phyloP scores from a whole-genome alignment of 768 basidiomycete genomes.

The Lentinula sp. region DNA sequence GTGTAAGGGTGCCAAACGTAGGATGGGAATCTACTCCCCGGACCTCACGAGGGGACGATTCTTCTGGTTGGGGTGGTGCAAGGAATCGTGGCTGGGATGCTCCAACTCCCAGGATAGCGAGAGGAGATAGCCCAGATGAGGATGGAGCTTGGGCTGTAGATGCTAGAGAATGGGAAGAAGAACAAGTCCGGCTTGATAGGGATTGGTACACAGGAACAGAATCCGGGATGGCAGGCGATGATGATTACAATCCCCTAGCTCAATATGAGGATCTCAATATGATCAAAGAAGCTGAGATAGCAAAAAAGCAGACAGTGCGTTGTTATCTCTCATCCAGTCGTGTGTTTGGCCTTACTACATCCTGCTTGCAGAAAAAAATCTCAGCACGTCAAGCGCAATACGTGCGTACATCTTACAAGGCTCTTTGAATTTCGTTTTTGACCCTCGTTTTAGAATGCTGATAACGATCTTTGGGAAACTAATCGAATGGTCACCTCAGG shows the following conservation, averaged over 20 bases:
- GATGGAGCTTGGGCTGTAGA: conserved; percentile 63
- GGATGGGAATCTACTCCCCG: conserved; percentile 94
- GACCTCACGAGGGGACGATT: conserved; percentile 44
- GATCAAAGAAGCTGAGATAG: conserved; percentile 68
- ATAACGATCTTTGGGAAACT: conserved; percentile 98
- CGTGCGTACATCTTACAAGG: conserved; percentile 37
- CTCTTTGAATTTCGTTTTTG: conserved; percentile 3
- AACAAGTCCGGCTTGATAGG: conserved; percentile 84
- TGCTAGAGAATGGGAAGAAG: conserved; percentile 94
- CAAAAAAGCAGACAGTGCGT: conserved; percentile 67
- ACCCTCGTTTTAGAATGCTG: conserved; percentile 66
- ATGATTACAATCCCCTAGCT: conserved; percentile 87
- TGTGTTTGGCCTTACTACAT: conserved; percentile 12
- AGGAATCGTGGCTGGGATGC: conserved; percentile 70
- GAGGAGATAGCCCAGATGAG: conserved; percentile 66
- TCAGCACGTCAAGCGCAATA: conserved; percentile 97
- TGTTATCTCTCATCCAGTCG: background rate
- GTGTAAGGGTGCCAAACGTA: conserved; percentile 85
- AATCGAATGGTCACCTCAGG: conserved; percentile 98
- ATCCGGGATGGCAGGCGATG: conserved; percentile 83
- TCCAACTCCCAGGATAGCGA: conserved; percentile 65
- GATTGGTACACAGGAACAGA: conserved; percentile 97
- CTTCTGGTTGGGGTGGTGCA: conserved; percentile 57
- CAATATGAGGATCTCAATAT: conserved; percentile 85
- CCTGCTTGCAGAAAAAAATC: conserved; percentile 59